phyloP scores from a whole-genome alignment of 495 filamentous ascomycete species.

The Annulohypoxylon maeteangense region DNA sequence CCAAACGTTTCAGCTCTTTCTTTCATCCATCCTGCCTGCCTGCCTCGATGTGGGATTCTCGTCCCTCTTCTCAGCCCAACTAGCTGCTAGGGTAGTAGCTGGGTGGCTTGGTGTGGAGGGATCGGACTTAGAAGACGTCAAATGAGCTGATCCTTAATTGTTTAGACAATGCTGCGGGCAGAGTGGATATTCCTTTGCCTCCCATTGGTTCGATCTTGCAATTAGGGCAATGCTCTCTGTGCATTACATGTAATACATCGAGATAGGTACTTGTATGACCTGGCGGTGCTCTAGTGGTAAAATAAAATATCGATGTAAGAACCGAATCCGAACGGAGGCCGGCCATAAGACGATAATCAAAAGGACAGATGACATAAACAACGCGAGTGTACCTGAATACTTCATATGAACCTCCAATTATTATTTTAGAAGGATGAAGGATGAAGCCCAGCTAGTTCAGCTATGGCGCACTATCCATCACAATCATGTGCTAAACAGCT shows the following conservation, averaged over 20 bases:
- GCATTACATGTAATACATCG: not conserved
- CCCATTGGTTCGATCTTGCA: conserved; percentile 38
- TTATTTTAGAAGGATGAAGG: not conserved
- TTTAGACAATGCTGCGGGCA: conserved; percentile 16
- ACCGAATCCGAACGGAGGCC: not conserved
- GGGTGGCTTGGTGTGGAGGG: conserved; percentile 15
- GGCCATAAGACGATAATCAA: not conserved
- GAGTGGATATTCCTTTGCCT: conserved; percentile 18
- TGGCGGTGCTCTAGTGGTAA: conserved; percentile 1
- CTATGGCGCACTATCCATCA: not conserved
- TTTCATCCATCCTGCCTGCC: no score
- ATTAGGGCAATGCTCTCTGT: conserved; percentile 20
- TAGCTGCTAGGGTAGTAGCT: conserved; percentile 12
- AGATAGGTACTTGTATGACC: not conserved
- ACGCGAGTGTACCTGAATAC: not conserved
- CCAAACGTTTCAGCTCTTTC: conserved; percentile 31
- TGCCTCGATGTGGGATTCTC: not conserved
- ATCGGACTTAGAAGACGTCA: conserved; percentile 24
- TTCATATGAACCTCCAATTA: not conserved
- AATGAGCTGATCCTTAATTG: conserved; percentile 36
- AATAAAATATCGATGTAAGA: not conserved
- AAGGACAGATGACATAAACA: not conserved
- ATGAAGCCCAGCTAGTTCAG: not conserved
- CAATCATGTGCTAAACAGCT: not conserved
- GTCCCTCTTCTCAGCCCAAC: conserved; percentile 17